Percentiles rank a stretch among this genome's conserved stretches.
phyloP scores from a whole-genome alignment of 257 asterid genomes.

The Solanum pinnatisectum region DNA sequence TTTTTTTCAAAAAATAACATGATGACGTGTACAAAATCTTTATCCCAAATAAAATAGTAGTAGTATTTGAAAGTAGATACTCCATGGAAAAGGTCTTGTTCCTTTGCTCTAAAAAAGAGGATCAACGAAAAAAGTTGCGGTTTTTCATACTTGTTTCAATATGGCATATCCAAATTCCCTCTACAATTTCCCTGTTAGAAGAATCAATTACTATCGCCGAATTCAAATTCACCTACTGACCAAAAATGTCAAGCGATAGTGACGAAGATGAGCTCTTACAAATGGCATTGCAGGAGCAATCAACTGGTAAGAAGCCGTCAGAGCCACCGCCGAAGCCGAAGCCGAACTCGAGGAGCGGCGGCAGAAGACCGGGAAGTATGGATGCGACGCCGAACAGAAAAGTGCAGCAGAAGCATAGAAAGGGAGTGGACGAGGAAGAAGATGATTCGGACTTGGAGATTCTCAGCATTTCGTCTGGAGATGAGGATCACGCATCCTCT shows the following conservation, averaged over 20 bases:
- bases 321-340: constrained; percentile 51
- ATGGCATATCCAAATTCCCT: not conserved
- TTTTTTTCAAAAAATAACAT: too few relatives aligned
- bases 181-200: not conserved
- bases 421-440: constrained; percentile 47
- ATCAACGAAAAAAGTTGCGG: not conserved
- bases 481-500: constrained; percentile 40
- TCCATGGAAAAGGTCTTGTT: not conserved
- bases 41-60: too few relatives aligned
- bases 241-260: constrained; percentile 67
- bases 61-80: not conserved
- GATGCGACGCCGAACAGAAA: constrained; percentile 11
- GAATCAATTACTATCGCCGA: not conserved
- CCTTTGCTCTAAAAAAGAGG: not conserved
- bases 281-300: constrained; percentile 87
- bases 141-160: not conserved
- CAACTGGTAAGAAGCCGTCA: constrained; percentile 62
- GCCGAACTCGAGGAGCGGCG: constrained; percentile 4
- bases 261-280: constrained; percentile 95
- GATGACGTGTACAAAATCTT: too few relatives aligned
- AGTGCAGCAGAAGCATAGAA: constrained; percentile 27
- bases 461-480: constrained; percentile 97
- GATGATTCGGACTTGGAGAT: constrained; percentile 96
- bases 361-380: not conserved
- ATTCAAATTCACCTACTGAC: not conserved